Evolutionary conservation across 2,329 filamentous ascomycete species (phyloP).

Genomic region (Cryphonectria radicalis): DNA sequence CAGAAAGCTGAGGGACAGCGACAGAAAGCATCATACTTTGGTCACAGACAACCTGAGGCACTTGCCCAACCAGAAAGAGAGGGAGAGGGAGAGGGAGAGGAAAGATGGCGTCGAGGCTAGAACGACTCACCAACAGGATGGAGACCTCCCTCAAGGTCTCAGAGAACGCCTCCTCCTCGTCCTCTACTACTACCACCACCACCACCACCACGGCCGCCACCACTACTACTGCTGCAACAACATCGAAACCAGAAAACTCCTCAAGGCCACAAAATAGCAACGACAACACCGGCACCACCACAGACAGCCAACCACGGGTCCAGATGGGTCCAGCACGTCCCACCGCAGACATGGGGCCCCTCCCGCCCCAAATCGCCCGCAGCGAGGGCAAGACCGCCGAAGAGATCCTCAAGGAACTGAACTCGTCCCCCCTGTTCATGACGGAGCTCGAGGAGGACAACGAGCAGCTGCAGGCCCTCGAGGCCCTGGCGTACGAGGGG

Average conservation of each 20-base stretch:
- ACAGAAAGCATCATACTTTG: neutral
- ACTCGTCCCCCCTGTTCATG: slow-evolving; percentile 87
- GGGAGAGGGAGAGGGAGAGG: neutral
- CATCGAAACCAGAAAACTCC: neutral
- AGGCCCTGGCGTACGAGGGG: slow-evolving; percentile 91
- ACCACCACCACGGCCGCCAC: no score
- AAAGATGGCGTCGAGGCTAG: slow-evolving; percentile 5
- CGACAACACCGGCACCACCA: slow-evolving; percentile 13
- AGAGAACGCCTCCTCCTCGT: slow-evolving; percentile 26
- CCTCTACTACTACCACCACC: no score
- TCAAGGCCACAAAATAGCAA: slow-evolving; percentile 4
- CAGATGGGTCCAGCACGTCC: slow-evolving; percentile 25
- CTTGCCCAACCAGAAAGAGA: neutral
- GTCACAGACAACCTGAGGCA: neutral
- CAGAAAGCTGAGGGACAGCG: neutral
- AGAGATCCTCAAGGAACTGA: slow-evolving; percentile 61
- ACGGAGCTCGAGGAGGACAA: slow-evolving; percentile 82
- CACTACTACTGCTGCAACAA: neutral
- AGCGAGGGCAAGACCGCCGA: slow-evolving; percentile 54
- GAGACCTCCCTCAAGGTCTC: slow-evolving; percentile 23
- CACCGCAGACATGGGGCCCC: slow-evolving; percentile 41
- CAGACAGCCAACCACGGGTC: neutral
- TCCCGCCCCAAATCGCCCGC: slow-evolving; percentile 50
- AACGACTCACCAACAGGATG: slow-evolving; percentile 24
- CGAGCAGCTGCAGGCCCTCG: slow-evolving; percentile 80